These are phyloP conservation scores for Xanthoconium purpureum DNA, from an alignment of 768 basidiomycete species.

Conservation along the genomic window DNA sequence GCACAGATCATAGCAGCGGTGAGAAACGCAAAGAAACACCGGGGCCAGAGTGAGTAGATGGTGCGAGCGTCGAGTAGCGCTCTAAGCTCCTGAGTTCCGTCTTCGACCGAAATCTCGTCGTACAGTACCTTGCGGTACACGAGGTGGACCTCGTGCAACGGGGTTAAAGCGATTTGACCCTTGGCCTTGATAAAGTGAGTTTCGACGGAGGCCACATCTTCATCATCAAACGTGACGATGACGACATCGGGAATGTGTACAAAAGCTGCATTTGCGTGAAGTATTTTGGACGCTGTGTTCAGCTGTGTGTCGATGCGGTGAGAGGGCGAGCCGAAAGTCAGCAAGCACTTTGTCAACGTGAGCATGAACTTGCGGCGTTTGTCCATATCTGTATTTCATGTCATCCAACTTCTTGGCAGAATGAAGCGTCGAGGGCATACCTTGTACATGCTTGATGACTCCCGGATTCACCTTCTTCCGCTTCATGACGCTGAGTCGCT, in stretches of 20 bases:
- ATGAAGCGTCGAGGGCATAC: conserved; percentile 23
- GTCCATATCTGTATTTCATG: conserved; percentile 37
- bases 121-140: conserved; percentile 86
- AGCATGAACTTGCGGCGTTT: conserved; percentile 71
- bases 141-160: conserved; percentile 76
- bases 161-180: conserved; percentile 77
- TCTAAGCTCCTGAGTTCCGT: conserved; percentile 67
- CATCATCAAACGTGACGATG: conserved; percentile 80
- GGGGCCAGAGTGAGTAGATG: conserved; percentile 61
- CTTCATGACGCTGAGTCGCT: conserved; percentile 28
- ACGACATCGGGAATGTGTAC: conserved; percentile 78
- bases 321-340: conserved; percentile 92
- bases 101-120: conserved; percentile 71
- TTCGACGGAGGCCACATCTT: conserved; percentile 66
- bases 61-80: conserved; percentile 60
- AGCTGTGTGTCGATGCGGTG: conserved; percentile 92
- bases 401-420: not conserved
- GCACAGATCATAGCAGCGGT: conserved; percentile 81
- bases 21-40: conserved; percentile 74
- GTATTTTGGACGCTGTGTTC: conserved; percentile 69
- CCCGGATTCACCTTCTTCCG: conserved; percentile 33
- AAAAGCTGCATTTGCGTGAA: conserved; percentile 79
- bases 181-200: conserved; percentile 84
- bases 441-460: conserved; percentile 47
- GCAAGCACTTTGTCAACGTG: conserved; percentile 80